Base-by-base conservation (phyloP, 139 green algal species). In the Closterium sp. region DNA sequence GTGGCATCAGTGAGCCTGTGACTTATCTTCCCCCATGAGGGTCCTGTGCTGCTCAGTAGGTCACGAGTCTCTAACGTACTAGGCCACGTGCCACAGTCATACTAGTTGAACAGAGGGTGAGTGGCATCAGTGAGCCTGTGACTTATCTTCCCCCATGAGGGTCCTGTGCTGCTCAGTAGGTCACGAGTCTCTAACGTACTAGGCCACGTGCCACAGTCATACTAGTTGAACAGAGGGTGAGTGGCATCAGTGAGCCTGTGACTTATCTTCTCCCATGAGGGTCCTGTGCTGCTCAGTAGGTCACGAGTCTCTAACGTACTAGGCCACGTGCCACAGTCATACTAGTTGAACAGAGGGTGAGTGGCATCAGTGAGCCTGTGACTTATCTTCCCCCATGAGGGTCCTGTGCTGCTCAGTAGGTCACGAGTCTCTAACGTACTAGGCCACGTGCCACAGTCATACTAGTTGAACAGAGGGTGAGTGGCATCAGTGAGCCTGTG, bases 61-160 rank as follows among this genome's bases (percentile, higher is more conserved):
- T 38, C 32, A 38, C 3, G 32, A 2, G 32, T 38, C 32, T 7
- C 32, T 38, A 38, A 2, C 32, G 2, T 38, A 38, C 32, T 38
- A 38, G n/a, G n/a, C n/a, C n/a, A n/a, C n/a, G n/a, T n/a, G n/a
- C n/a, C n/a, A n/a, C n/a, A n/a, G n/a, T 19, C 27, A 31, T n/a
- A n/a, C n/a, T n/a, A n/a, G n/a, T n/a, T 3, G 7, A 91, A 93
- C 19, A 93, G 70, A 21, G 91, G 5, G 24, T 85, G 85, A 2
- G 91, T 93, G 32, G 85, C 22, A 32, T 91, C 91, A 17, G 50
- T 45, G 45, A 94, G 86, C 22, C 9, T 32, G 27, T 4, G 0
- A 3, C 32, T 38, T 38, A 3, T 9, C 93, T 90, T 1, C 70
- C 92, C 89, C 85, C 86, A 24, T 70, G 92, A 70, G 93, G 93